phyloP scores from a whole-genome alignment of 306 rosid species.

The Chamaecrista fasciculata region DNA sequence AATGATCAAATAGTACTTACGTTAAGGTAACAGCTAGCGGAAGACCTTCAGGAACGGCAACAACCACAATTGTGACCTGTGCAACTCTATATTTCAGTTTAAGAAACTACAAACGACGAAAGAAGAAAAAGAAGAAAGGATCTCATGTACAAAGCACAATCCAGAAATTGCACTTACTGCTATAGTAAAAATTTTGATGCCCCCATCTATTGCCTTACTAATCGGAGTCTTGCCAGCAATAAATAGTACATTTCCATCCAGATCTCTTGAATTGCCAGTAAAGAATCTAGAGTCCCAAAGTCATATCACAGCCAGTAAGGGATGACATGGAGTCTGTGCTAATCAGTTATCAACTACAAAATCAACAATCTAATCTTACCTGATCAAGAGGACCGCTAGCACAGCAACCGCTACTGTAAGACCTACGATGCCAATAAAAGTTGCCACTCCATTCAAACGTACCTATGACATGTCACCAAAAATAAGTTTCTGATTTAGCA shows the following conservation, averaged over 20 bases:
- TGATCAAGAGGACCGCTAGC: constrained; percentile 74
- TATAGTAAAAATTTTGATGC: constrained; percentile 78
- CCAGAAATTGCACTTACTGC: constrained; percentile 71
- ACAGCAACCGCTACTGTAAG: constrained; percentile 82
- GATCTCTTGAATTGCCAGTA: constrained; percentile 56
- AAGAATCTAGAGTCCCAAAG: constrained; percentile 64
- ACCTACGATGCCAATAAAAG: constrained; percentile 94
- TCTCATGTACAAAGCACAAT: not conserved
- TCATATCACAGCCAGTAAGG: constrained; percentile 31
- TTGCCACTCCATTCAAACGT: constrained; percentile 97
- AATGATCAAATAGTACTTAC: constrained; percentile 51
- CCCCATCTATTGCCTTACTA: constrained; percentile 56
- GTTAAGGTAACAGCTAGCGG: constrained; percentile 98
- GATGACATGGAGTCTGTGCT: constrained; percentile 2
- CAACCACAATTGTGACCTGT: constrained; percentile 98
- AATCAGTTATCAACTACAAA: not conserved
- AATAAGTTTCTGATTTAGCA: constrained; percentile 27
- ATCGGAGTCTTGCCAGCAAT: constrained; percentile 50
- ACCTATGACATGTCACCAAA: constrained; percentile 59
- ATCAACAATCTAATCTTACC: constrained; percentile 45
- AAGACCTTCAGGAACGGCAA: constrained; percentile 98
- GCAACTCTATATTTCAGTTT: constrained; percentile 39
- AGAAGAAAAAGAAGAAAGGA: not conserved
- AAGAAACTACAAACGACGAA: constrained; percentile 1
- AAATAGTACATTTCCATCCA: constrained; percentile 49